Conservation (phyloP, 306 rosid genomes). For the Cucurbita ficifolia region DNA sequence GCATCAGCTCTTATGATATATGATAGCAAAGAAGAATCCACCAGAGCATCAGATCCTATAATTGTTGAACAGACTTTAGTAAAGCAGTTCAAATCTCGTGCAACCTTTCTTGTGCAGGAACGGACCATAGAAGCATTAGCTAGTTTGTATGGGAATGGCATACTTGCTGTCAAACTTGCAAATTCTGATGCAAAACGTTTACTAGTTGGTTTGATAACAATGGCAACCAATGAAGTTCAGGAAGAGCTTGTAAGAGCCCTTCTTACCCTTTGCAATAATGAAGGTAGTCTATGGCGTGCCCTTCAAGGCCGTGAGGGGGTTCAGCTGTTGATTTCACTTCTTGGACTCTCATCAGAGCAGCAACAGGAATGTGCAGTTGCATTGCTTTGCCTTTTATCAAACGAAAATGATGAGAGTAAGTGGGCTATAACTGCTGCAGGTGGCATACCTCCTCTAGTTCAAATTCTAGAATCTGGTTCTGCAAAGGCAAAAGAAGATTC, state of each 20-base stretch:
- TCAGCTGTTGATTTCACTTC: constrained; percentile 84
- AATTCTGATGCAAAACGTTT: constrained; percentile 80
- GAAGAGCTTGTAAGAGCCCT: constrained; percentile 82
- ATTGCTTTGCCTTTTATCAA: constrained; percentile 71
- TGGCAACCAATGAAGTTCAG: constrained; percentile 85
- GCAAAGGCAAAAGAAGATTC: constrained; percentile 98
- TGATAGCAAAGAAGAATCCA: constrained; percentile 70
- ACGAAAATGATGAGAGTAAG: constrained; percentile 92
- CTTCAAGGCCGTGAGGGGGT: constrained; percentile 97
- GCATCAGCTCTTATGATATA: constrained; percentile 99
- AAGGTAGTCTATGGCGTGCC: constrained; percentile 78
- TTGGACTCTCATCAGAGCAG: constrained; percentile 96
- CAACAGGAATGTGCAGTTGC: constrained; percentile 99
- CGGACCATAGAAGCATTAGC: constrained; percentile 95
- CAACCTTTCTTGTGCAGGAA: constrained; percentile 83
- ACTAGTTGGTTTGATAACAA: constrained; percentile 95
- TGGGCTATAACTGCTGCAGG: constrained; percentile 99
- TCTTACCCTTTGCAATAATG: constrained; percentile 64
- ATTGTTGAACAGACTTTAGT: constrained; percentile 72
- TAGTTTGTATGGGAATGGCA: constrained; percentile 74
- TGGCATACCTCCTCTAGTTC: constrained; percentile 98
- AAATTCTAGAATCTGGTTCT: constrained; percentile 89
- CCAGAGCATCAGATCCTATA: constrained; percentile 71
- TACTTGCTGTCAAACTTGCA: constrained; percentile 57
- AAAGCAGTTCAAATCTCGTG: constrained; percentile 56